Evolutionary conservation across 257 asterid genomes (phyloP).

Genomic region (Solanum rostratum): DNA sequence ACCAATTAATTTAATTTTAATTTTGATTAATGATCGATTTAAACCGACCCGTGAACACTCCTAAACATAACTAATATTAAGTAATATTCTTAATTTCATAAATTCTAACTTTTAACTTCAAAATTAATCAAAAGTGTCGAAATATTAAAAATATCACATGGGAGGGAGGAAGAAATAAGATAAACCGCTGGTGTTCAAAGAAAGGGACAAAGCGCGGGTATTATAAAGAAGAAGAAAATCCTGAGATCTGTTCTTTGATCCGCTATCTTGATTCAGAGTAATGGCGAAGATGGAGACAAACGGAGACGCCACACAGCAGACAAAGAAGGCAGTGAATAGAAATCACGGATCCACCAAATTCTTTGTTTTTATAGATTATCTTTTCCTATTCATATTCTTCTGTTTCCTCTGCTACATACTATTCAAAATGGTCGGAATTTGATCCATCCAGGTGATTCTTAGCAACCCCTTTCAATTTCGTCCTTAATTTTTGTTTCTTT

Average conservation of each 20-base stretch:
- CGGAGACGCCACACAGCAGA: background rate
- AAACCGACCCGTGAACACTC: too few relatives aligned
- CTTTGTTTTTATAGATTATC: conserved; percentile 20
- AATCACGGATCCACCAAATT: conserved; percentile 23
- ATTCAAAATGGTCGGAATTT: background rate
- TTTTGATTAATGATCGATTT: too few relatives aligned
- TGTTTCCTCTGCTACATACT: conserved; percentile 5
- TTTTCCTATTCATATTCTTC: background rate
- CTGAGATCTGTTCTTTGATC: background rate
- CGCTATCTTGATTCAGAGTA: background rate
- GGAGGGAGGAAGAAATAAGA: background rate
- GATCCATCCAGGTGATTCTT: background rate
- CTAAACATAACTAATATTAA: background rate
- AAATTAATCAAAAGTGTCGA: background rate
- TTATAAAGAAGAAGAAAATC: background rate
- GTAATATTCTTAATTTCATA: too few relatives aligned
- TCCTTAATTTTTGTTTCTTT: background rate
- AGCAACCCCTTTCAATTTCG: background rate
- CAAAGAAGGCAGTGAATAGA: background rate
- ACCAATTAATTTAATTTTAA: too few relatives aligned
- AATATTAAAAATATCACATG: background rate
- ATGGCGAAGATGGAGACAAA: background rate
- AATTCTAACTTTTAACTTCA: background rate
- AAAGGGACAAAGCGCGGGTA: background rate
- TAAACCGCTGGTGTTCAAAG: background rate